Percentiles rank a stretch among this genome's conserved stretches.
Conservation (phyloP, 345 rosid genomes). For the Populus davidiana region DNA sequence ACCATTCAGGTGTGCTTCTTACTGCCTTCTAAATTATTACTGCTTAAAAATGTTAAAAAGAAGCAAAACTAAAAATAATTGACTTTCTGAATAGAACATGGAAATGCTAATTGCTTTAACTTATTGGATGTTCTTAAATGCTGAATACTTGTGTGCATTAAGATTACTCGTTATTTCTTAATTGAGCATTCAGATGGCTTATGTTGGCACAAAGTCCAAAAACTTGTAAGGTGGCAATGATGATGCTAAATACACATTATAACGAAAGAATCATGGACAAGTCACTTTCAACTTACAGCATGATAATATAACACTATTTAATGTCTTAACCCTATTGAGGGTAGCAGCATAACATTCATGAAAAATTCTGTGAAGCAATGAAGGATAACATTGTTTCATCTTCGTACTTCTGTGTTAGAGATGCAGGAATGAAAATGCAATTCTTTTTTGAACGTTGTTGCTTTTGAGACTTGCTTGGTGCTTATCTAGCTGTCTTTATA, state of each 20-base stretch:
- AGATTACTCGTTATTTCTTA: neutral
- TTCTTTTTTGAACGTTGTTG: neutral
- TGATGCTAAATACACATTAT: neutral
- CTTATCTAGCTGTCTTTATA: neutral
- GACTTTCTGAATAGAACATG: neutral
- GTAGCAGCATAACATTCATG: neutral
- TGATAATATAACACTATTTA: neutral
- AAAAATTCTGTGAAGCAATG: neutral
- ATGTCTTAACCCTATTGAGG: neutral
- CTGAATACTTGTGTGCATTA: neutral
- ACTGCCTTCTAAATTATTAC: slow-evolving; percentile 5
- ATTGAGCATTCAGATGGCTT: neutral
- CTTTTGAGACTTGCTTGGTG: neutral
- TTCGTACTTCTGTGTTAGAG: neutral
- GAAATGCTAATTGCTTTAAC: neutral
- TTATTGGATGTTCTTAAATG: neutral
- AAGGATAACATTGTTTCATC: neutral
- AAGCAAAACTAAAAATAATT: neutral
- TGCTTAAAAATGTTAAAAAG: neutral
- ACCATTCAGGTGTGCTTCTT: slow-evolving; percentile 64
- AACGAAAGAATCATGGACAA: neutral
- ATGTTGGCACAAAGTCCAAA: neutral
- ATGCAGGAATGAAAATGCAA: neutral
- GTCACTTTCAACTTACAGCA: neutral
- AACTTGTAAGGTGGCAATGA: neutral